phyloP scores from a whole-genome alignment of 2,329 filamentous ascomycete species.

The Gaeumannomyces tritici region DNA sequence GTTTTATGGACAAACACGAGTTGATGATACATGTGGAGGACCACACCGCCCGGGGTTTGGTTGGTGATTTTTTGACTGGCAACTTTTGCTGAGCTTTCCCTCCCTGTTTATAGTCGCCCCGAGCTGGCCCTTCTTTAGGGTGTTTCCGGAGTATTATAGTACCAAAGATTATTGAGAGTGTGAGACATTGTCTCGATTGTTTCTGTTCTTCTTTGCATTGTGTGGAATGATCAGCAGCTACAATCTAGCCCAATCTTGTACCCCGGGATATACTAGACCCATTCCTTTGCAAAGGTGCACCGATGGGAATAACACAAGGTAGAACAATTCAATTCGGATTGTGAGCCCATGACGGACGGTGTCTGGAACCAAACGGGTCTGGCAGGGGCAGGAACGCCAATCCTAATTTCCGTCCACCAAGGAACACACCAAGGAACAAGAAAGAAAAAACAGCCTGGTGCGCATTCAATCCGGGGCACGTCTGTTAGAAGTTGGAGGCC shows the following conservation, averaged over 20 bases:
- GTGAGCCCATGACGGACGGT: neutral
- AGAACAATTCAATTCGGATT: too few relatives aligned
- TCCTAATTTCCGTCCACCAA: neutral
- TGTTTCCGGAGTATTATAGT: neutral
- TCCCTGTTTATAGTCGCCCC: too few relatives aligned
- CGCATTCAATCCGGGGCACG: neutral
- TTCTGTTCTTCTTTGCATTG: neutral
- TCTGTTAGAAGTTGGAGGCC: neutral
- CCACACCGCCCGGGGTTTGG: neutral
- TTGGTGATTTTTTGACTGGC: neutral
- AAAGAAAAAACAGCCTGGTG: too few relatives aligned
- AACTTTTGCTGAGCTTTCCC: neutral
- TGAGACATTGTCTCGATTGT: neutral
- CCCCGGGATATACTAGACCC: too few relatives aligned
- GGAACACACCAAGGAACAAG: too few relatives aligned
- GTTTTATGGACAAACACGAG: neutral
- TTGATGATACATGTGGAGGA: neutral
- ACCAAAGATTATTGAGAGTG: neutral
- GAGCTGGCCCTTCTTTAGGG: neutral
- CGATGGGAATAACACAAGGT: too few relatives aligned
- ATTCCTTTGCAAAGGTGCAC: too few relatives aligned
- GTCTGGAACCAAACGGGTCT: neutral
- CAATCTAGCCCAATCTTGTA: too few relatives aligned
- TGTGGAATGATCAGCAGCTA: neutral
- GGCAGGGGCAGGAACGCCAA: neutral